A percentile compares a stretch with the other conserved stretches of the same genome.
Evolutionary conservation across 305 asterid genomes (phyloP).

Genomic region (Fraxinus baroniana): DNA sequence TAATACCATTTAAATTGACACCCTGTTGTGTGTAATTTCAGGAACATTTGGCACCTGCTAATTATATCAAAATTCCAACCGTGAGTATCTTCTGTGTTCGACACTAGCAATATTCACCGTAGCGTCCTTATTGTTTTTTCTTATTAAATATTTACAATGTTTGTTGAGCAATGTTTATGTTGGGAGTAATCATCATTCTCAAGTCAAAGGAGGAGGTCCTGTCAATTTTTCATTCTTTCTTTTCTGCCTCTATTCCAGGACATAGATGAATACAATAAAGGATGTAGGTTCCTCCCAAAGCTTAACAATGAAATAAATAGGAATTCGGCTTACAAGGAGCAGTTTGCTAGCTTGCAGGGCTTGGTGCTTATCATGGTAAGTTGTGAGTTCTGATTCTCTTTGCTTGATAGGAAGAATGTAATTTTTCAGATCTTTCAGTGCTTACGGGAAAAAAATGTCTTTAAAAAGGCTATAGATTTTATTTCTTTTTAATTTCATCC

Average conservation of each 20-base stretch:
- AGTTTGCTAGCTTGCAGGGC: conserved; percentile 74
- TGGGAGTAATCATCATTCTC: background rate
- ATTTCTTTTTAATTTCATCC: conserved; percentile 8
- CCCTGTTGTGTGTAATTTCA: conserved; percentile 44
- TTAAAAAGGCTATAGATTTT: background rate
- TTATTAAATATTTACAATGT: background rate
- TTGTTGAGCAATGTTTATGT: background rate
- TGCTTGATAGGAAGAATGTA: background rate
- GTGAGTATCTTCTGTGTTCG: conserved; percentile 46
- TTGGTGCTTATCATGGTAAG: conserved; percentile 82
- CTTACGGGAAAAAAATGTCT: background rate
- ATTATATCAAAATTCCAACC: conserved; percentile 79
- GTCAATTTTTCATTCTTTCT: background rate
- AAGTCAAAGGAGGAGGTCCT: background rate
- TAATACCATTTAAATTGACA: conserved; percentile 17
- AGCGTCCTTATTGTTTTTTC: background rate
- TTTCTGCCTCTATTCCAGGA: conserved; percentile 43
- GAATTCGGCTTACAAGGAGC: conserved; percentile 64
- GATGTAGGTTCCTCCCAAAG: conserved; percentile 78
- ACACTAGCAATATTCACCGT: background rate
- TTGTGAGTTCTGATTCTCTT: background rate
- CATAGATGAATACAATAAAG: conserved; percentile 45
- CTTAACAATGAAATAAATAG: conserved; percentile 64
- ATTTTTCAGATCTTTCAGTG: background rate
- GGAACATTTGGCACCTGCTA: conserved; percentile 85